phyloP scores from a whole-genome alignment of 768 basidiomycete species.

The Leccinum subgranulosum region DNA sequence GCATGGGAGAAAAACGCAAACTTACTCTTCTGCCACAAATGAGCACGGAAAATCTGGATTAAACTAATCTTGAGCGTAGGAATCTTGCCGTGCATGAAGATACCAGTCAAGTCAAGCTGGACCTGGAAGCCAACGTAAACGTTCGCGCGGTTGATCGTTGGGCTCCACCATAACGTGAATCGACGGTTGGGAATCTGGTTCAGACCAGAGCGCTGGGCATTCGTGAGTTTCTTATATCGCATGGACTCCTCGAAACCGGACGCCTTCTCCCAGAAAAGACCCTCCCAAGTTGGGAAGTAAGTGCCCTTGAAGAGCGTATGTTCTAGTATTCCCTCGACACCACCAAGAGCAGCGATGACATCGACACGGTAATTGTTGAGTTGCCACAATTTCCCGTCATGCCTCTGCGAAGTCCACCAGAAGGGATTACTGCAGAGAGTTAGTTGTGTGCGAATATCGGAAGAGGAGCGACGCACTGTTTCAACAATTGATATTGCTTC shows the following conservation, averaged over 20 bases:
- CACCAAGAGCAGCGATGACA: constrained; percentile 95
- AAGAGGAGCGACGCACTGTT: constrained; percentile 57
- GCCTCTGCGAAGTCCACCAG: constrained; percentile 99
- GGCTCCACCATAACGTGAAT: constrained; percentile 99
- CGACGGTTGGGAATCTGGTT: constrained; percentile 99
- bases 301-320: constrained; percentile 98
- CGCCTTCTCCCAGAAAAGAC: constrained; percentile 98
- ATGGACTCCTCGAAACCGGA: constrained; percentile 96
- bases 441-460: constrained; percentile 1
- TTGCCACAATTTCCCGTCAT: constrained; percentile 95
- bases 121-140: constrained; percentile 99
- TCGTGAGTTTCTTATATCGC: constrained; percentile 95
- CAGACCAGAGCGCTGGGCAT: constrained; percentile 96
- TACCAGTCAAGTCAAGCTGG: constrained; percentile 95
- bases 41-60: constrained; percentile 99
- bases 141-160: constrained; percentile 98
- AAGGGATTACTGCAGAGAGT: constrained; percentile 77
- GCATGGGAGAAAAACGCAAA: constrained; percentile 20
- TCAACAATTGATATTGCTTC: constrained; percentile 94
- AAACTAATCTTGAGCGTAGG: constrained; percentile 97
- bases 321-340: constrained; percentile 95
- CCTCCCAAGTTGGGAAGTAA: constrained; percentile 97
- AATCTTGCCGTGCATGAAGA: constrained; percentile 99
- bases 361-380: constrained; percentile 98
- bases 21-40: constrained; percentile 99